Base-by-base conservation (phyloP, 768 basidiomycete species). In the Sarcomyxa edulis region DNA sequence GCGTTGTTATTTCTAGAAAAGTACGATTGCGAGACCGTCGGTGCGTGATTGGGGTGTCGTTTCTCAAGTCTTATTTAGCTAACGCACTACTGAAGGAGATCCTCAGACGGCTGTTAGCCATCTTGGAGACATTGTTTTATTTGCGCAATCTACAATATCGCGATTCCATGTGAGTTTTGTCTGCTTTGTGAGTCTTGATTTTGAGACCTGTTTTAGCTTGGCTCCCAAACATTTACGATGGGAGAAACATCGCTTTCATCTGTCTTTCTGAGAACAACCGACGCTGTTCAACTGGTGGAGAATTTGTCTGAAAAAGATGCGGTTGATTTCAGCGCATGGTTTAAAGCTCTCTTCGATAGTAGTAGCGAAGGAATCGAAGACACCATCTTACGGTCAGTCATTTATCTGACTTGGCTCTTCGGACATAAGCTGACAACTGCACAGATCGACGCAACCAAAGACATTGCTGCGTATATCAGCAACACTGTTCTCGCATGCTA, bases 341-440 rank as follows among this genome's bases (percentile, higher is more conserved):
- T 71, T 48, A 88, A 86, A 50, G 81, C 84, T 0, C 63, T 91
- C 19, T 90, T 90, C 54, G 85, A 88, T 52, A 78, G 65, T 34
- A 66, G 64, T 43, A 87, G 76, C 46, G 88, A 90, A 54, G 88
- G 88, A 1, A 89, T 91, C 19, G 88, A 90, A 47, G 88, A 91
- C 49, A 78, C 73, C 10, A 84, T 87, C 39, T 61, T 84, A 18
- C 66, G 80, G 81, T 79, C 57, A 48, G 40, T 35, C 9, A 26
- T 24, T 21, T 16, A 14, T n/a, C 24, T n/a, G 6, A 26, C 10
- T 5, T 25, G 24, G 16, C 30, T 26, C 30, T 32, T 21, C n/a
- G 37, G 14, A 33, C n/a, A n/a, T n/a, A 29, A 24, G 15, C 39
- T 26, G n/a, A 20, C 24, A 18, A 4, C 9, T 39, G 14, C 11